Evolutionary conservation across 495 filamentous ascomycete species (phyloP), one percentile per base, ranked within the genome.

Genomic region (Penicillium samsonianum): DNA sequence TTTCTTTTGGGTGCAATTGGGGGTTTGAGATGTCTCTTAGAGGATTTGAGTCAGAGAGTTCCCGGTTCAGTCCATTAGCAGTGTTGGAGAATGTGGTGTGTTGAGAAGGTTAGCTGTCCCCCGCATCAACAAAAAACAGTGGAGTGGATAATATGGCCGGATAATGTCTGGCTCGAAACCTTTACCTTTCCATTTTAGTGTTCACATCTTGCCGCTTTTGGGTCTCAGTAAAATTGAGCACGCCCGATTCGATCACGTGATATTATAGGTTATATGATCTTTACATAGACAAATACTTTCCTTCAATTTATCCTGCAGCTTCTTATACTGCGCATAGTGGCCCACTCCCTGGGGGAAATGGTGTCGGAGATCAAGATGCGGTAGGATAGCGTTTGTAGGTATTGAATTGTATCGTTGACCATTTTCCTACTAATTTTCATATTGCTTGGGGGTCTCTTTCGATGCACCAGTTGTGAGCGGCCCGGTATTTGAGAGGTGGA

Each of bases 101-200:
- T 42, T 48, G 51, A 31, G 37, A 31, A 37, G 26, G 41, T 44
- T 63, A 47, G 20, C 56, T 53, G 38, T 42, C 57, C 65, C 65
- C 65, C 65, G 65, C 65, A 65, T 56, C 19, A 37, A 50, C 10
- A 42, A 50, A 60, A 67, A 63, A 62, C 56, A 59, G 59, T 56
- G 64, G 62, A 60, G 62, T 62, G 55, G 60, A 53, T 46, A 40
- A 23, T 2, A 37, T 12, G 30, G 12, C 33, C 14, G 33, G 33
- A 37, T 37, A 37, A 37, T 7, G n/a, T n/a, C 35, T 9, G 16
- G 10, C 28, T 30, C 28, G 14, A 1, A 8, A 33, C 33, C 4
- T 37, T 37, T 4, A 1, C 10, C 30, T 33, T 12, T 33, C 35
- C 35, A 38, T 38, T 38, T 38, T 17, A n/a, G 35, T n/a, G 3